Conservation (phyloP, 441 rosid genomes). For the Geranium incanum region DNA sequence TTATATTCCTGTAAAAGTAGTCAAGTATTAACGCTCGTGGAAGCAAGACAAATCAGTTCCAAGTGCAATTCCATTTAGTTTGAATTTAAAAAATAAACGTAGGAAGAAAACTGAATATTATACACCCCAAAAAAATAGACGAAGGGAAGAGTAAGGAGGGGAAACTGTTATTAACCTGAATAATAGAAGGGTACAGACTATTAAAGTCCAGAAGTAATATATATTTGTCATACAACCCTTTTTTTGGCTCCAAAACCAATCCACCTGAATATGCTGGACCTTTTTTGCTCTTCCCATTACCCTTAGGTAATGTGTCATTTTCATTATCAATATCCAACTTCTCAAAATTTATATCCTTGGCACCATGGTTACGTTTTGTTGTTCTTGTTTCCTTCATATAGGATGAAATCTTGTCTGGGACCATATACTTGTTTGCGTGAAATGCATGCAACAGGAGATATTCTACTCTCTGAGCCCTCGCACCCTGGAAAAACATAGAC, state of each 20-base stretch:
- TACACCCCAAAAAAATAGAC: background rate
- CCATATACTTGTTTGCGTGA: constrained; percentile 79
- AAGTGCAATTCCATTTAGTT: constrained; percentile 4
- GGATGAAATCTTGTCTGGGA: constrained; percentile 75
- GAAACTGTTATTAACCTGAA: constrained; percentile 57
- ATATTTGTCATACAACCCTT: constrained; percentile 86
- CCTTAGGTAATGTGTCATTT: constrained; percentile 36
- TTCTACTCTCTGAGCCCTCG: constrained; percentile 94
- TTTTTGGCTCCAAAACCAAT: constrained; percentile 94
- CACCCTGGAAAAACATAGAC: constrained; percentile 56
- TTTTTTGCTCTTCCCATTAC: constrained; percentile 53
- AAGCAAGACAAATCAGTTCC: constrained; percentile 11
- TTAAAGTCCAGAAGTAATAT: constrained; percentile 91
- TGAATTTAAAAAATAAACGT: background rate
- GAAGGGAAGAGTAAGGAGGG: constrained; percentile 16
- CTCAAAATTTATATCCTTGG: constrained; percentile 37
- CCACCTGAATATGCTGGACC: constrained; percentile 95
- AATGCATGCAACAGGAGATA: constrained; percentile 89
- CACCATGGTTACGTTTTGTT: constrained; percentile 47
- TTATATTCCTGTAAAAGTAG: constrained; percentile 70
- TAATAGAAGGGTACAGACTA: constrained; percentile 97
- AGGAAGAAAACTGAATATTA: constrained; percentile 9
- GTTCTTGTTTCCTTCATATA: constrained; percentile 48
- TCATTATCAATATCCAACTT: constrained; percentile 46
- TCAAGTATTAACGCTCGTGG: constrained; percentile 15